phyloP scores from a whole-genome alignment of 805 yeast genomes.

The Ogataea parapolymorpha region DNA sequence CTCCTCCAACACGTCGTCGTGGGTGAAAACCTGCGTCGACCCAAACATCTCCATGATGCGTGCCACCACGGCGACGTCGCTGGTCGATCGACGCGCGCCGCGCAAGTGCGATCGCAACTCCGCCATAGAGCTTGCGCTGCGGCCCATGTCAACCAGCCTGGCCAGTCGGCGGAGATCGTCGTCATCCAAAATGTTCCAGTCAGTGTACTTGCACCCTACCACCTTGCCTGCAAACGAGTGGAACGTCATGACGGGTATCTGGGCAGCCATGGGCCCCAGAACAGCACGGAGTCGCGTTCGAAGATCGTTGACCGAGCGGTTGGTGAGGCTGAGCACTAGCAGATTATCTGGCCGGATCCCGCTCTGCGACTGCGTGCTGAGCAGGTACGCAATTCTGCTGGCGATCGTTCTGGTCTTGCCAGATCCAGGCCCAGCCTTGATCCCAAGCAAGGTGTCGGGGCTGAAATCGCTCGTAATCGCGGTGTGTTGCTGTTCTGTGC shows the following conservation, averaged over 20 bases:
- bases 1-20: slow-evolving; percentile 24
- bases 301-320: slow-evolving; percentile 56
- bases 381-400: slow-evolving; percentile 47
- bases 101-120: neutral
- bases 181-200: slow-evolving; percentile 50
- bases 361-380: slow-evolving; percentile 30
- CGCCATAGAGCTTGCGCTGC: neutral
- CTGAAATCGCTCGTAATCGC: slow-evolving; percentile 41
- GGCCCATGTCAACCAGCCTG: slow-evolving; percentile 5
- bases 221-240: slow-evolving; percentile 58
- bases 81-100: slow-evolving; percentile 7
- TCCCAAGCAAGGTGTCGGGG: slow-evolving; percentile 41
- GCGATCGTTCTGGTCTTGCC: slow-evolving; percentile 66
- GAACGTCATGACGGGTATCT: slow-evolving; percentile 52
- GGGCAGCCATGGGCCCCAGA: slow-evolving; percentile 34
- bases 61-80: slow-evolving; percentile 10
- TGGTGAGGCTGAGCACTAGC: slow-evolving; percentile 64
- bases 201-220: slow-evolving; percentile 36
- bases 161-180: slow-evolving; percentile 21
- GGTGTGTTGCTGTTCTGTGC: slow-evolving; percentile 17
- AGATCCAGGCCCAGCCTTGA: slow-evolving; percentile 71
- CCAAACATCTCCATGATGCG: slow-evolving; percentile 19
- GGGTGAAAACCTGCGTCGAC: slow-evolving; percentile 21
- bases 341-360: slow-evolving; percentile 50
- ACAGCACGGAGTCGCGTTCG: slow-evolving; percentile 29